Base-by-base conservation (phyloP, 2,329 filamentous ascomycete species). In the Trematosphaeria pertusa region DNA sequence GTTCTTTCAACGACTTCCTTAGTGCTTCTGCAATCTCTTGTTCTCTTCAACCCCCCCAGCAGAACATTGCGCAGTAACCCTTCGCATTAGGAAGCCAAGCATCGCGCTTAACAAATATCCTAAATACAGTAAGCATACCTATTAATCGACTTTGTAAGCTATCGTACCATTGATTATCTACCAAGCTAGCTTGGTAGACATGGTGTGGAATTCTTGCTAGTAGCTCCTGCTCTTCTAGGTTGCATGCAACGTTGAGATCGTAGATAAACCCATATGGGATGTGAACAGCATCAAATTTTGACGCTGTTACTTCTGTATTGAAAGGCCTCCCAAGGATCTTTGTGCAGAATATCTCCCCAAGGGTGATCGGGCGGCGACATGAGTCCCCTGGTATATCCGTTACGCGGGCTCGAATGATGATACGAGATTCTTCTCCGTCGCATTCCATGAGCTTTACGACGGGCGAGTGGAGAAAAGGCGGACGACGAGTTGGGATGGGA, bases 251-350 rank as follows among this genome's bases (percentile, higher is more conserved):
- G 37, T 46, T 46, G 37, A 46, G 37, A 41, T 46, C 43, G 43
- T 42, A 46, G 43, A 46, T 42, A 37, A 46, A 46, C 17, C 37
- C 30, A 42, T 35, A 28, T n/a, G 43, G 43, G 30, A 46, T 46
- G 30, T 46, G 43, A 40, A 41, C 37, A 26, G 26, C 17, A 36
- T 43, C 40, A 28, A 35, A 43, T 36, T 28, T 28, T 26, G 40
- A 43, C 19, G 32, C 17, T 22, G 19, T 17, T 46, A 41, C 30
- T 42, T 41, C 14, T 35, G 26, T 19, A 35, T 41, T 34, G 21
- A 46, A 41, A 7, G 36, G 28, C 31, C 43, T 40, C 19, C 31
- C 3, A 35, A 46, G 43, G 20, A 41, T 35, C 3, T 41, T 20
- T 46, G 30, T 35, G 37, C 36, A 41, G 43, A 46, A 42, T 46